Conservation (phyloP, 257 asterid genomes). For the Solanum phureja region DNA sequence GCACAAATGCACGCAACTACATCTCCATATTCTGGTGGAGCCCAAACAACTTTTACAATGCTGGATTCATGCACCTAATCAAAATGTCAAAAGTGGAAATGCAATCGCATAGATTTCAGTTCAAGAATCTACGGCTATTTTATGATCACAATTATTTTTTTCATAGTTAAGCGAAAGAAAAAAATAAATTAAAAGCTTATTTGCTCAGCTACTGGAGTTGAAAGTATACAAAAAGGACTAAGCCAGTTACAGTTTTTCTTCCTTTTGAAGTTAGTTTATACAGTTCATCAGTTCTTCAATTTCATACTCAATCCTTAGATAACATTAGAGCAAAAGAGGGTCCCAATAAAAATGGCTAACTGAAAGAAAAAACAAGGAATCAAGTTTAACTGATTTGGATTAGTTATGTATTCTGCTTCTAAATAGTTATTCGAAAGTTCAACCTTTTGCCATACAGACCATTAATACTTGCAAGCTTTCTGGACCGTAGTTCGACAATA, state of each 20-base stretch:
- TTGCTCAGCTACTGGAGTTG: neutral
- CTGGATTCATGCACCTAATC: slow-evolving; percentile 48
- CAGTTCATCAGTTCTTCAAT: neutral
- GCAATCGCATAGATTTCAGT: neutral
- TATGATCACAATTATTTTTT: neutral
- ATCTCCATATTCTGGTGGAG: slow-evolving; percentile 81
- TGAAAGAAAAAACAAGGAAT: neutral
- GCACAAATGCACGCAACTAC: slow-evolving; percentile 63
- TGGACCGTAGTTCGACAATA: neutral
- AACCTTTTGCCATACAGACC: neutral
- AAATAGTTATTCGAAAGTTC: neutral
- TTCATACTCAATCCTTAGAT: neutral
- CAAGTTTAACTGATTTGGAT: neutral
- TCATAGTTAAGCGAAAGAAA: neutral
- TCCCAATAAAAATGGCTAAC: neutral
- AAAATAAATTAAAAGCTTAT: neutral
- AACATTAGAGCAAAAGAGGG: neutral
- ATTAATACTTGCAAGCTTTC: neutral
- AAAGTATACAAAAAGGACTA: neutral
- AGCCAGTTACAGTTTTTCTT: neutral
- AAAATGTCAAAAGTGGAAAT: neutral
- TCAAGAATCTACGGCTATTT: neutral
- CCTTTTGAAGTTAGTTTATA: neutral
- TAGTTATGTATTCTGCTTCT: neutral
- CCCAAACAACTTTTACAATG: slow-evolving; percentile 67